phyloP scores from a whole-genome alignment of 176 grass and related monocot genomes.

The Aegilops sharonensis region DNA sequence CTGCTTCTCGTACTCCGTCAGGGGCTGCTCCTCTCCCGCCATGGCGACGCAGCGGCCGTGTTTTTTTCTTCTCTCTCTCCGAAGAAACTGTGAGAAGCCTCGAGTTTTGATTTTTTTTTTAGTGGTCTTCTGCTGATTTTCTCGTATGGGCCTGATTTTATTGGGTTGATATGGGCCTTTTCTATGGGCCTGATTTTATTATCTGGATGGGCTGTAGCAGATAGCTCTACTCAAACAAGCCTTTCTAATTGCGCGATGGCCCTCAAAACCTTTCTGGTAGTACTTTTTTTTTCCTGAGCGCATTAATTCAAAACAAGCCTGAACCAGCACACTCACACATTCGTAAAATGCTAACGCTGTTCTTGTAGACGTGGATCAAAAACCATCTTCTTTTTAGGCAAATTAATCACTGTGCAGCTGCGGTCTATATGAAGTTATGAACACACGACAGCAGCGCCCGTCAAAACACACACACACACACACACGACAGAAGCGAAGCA shows the following conservation, averaged over 20 bases:
- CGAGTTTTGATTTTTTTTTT: too few species aligned
- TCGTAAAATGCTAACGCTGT: not conserved
- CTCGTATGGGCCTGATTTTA: too few species aligned
- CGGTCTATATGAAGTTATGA: not conserved
- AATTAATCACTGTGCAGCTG: not conserved
- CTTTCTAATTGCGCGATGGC: not conserved
- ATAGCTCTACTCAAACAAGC: not conserved
- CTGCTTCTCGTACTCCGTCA: conserved; percentile 78
- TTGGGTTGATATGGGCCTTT: not conserved
- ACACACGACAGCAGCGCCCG: not conserved
- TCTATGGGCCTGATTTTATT: not conserved
- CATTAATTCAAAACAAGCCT: too few species aligned
- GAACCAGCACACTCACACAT: not conserved
- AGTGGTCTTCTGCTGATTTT: too few species aligned
- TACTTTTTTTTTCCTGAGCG: too few species aligned
- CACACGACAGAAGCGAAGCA: not conserved
- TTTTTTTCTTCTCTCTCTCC: not conserved
- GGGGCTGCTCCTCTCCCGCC: conserved; percentile 23
- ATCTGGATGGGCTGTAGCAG: too few species aligned
- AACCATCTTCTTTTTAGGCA: too few species aligned
- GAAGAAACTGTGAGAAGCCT: not conserved
- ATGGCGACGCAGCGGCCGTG: conserved; percentile 17
- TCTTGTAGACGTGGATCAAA: not conserved
- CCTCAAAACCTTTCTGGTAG: too few species aligned
- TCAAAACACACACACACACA: not conserved